A percentile compares a stretch with the other conserved stretches of the same genome.
Conservation (phyloP, 2,329 filamentous ascomycete genomes). For the Cladosporium sp. region DNA sequence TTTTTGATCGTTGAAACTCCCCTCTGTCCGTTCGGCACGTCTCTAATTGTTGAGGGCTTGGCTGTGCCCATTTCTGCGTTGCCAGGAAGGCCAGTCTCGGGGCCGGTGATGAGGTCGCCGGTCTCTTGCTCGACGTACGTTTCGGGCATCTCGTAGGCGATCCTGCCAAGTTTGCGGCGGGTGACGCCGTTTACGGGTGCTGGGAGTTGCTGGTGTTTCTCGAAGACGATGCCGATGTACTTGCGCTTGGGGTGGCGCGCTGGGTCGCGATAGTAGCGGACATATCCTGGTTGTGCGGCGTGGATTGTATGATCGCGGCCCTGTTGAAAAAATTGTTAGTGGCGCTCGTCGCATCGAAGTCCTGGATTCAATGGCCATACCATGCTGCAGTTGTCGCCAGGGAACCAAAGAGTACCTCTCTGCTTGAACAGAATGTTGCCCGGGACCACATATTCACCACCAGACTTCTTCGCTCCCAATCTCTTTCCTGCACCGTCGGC, state of each 20-base stretch:
- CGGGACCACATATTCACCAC: constrained; percentile 88
- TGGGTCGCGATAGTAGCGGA: constrained; percentile 94
- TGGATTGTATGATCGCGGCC: constrained; percentile 96
- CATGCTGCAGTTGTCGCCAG: constrained; percentile 92
- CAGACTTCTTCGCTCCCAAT: constrained; percentile 87
- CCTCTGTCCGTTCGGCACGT: constrained; percentile 19
- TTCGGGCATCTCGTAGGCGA: constrained; percentile 43
- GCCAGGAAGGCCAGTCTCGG: constrained; percentile 15
- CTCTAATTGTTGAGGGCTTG: constrained; percentile 20
- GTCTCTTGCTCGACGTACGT: constrained; percentile 15
- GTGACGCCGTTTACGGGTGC: constrained; percentile 69
- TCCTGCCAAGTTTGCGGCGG: constrained; percentile 71
- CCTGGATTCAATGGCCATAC: constrained; percentile 16
- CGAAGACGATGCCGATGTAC: constrained; percentile 90
- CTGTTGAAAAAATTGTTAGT: constrained; percentile 16
- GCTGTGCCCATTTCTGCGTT: constrained; percentile 17
- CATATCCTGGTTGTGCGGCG: constrained; percentile 78
- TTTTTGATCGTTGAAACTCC: constrained; percentile 29
- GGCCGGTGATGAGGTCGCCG: constrained; percentile 16
- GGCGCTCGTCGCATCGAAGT: background rate
- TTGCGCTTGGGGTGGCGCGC: constrained; percentile 75
- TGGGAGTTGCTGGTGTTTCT: constrained; percentile 75
- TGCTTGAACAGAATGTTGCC: constrained; percentile 99
- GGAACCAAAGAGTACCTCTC: constrained; percentile 88
- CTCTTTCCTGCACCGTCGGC: constrained; percentile 76